Conservation (phyloP, 345 rosid species). For the Sapria himalayana region DNA sequence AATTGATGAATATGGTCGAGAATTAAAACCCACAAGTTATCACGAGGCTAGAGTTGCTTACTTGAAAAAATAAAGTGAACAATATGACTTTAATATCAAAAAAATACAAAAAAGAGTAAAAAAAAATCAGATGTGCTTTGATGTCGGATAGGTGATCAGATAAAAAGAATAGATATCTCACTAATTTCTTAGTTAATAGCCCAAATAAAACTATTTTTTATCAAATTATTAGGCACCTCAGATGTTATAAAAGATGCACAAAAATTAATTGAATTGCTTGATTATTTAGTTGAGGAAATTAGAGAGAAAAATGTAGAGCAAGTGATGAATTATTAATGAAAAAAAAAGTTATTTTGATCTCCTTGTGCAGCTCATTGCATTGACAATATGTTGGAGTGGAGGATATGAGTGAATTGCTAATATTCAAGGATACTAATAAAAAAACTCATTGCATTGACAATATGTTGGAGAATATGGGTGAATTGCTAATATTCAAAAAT, state of each 20-base stretch:
- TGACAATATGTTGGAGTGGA: neutral
- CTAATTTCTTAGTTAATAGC: neutral
- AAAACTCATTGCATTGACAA: neutral
- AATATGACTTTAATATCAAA: neutral
- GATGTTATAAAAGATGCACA: neutral
- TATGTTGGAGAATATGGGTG: neutral
- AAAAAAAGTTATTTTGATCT: slow-evolving; percentile 6
- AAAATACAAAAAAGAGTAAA: slow-evolving; percentile 2
- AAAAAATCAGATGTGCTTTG: neutral
- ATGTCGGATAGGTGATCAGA: neutral
- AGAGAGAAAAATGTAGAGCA: neutral
- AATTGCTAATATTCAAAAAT: neutral
- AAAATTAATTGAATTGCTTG: neutral
- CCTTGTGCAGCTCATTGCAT: slow-evolving; percentile 3
- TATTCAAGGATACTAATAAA: neutral
- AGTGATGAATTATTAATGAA: neutral
- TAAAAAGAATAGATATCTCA: neutral
- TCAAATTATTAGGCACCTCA: no score
- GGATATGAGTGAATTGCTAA: neutral
- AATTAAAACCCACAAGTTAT: no score
- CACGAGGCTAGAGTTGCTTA: no score
- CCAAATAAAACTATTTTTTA: neutral
- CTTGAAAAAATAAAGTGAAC: neutral
- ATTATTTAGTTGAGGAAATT: neutral
- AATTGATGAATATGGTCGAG: no score